These are phyloP conservation scores for Boehmeria nivea DNA, from an alignment of 306 rosid species.

Conservation along the genomic window DNA sequence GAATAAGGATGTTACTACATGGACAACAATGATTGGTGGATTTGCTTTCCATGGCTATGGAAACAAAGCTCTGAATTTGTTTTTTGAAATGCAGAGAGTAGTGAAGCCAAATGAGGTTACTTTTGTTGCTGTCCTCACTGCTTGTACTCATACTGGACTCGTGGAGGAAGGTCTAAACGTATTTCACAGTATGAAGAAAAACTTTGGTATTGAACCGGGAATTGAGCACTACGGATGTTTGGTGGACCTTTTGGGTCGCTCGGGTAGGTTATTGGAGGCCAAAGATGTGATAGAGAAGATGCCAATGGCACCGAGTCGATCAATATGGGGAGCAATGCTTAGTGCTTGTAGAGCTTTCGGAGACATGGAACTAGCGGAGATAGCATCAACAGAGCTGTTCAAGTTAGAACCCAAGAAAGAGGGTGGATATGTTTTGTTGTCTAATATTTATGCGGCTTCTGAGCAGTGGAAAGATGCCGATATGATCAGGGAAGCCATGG, in stretches of 20 bases:
- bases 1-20: slow-evolving; percentile 34
- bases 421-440: slow-evolving; percentile 47
- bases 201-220: slow-evolving; percentile 33
- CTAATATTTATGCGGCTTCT: slow-evolving; percentile 45
- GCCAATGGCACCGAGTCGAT: slow-evolving; percentile 44
- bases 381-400: slow-evolving; percentile 38
- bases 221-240: slow-evolving; percentile 53
- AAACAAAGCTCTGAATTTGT: slow-evolving; percentile 36
- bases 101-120: slow-evolving; percentile 42
- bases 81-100: slow-evolving; percentile 36
- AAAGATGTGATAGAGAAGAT: slow-evolving; percentile 36
- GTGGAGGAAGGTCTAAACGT: slow-evolving; percentile 43
- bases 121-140: slow-evolving; percentile 42
- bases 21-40: slow-evolving; percentile 59
- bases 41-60: slow-evolving; percentile 52
- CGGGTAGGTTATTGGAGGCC: slow-evolving; percentile 40
- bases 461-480: slow-evolving; percentile 45
- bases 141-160: slow-evolving; percentile 49
- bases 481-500: slow-evolving; percentile 42
- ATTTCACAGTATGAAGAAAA: slow-evolving; percentile 35
- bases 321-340: slow-evolving; percentile 48
- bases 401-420: slow-evolving; percentile 43
- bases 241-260: slow-evolving; percentile 45
- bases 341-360: slow-evolving; percentile 50
- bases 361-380: slow-evolving; percentile 38